Evolutionary conservation across 805 yeast species (phyloP), one percentile per base, ranked within the genome.

Genomic region (Komagataella pseudopastoris): DNA sequence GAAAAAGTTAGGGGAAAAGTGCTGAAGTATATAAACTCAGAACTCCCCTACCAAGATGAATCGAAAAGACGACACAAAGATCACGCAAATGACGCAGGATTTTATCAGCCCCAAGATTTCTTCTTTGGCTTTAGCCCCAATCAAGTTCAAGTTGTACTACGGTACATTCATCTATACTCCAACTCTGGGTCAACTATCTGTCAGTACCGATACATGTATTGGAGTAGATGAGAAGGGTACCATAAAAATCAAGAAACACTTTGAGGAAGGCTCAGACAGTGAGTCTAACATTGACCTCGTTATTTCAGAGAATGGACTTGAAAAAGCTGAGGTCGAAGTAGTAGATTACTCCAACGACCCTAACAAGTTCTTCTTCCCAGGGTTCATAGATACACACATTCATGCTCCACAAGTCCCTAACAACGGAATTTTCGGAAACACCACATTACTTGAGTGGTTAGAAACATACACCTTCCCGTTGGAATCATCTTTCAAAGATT

Each of bases 391-490:
- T 58, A 84, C 93, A 1, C 95, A 86, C 62, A 82, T 83, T 48
- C 95, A 86, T 64, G 93, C 95, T 1, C 81, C 95, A 2, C 95
- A 86, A 64, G 86, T 78, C 59, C 93, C 93, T 10, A 86, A 86
- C 62, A 71, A 74, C 49, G 93, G 95, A 8, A 80, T 93, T 23
- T 91, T 95, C 55, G 90, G 95, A 23, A 83, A 83, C 53, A 72
- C 88, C 2, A 91, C 96, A 1, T 71, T 93, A 46, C 69, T 93
- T 52, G 95, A 91, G 56, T 93, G 99, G 99, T 73, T 93, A 48
- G 76, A 80, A 23, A 79, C 76, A 20, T 89, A 88, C 63, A 93
- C 99, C 0, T 93, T 90, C 71, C 95, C 96, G 1, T 65, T 90
- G 52, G 99, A 93, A 65, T 71, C 85, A 6, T 74, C 85, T 3